A percentile compares a stretch with the other conserved stretches of the same genome.
phyloP scores from a whole-genome alignment of 2,329 filamentous ascomycete species.

The Seiridium cupressi region DNA sequence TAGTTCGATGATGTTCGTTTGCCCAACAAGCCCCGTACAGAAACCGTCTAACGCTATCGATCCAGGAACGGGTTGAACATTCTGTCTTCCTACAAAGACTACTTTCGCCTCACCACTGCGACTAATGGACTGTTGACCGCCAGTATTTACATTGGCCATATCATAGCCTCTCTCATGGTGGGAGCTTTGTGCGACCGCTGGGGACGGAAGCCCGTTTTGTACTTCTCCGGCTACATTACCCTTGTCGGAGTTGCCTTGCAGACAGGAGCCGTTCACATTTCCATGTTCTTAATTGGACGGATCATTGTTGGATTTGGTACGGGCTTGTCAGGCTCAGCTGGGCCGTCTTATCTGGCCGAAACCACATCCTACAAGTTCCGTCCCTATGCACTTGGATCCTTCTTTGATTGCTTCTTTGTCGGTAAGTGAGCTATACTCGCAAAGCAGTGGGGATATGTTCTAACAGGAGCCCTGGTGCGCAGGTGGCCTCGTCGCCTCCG shows the following conservation, averaged over 20 bases:
- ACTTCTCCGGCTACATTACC: background rate
- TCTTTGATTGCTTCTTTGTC: conserved; percentile 1
- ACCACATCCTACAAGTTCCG: conserved; percentile 21
- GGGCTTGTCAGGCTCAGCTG: conserved; percentile 12
- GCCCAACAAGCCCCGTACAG: too few relatives aligned
- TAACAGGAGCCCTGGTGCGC: background rate
- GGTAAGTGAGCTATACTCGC: background rate
- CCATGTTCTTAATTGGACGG: conserved; percentile 21
- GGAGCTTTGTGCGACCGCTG: background rate
- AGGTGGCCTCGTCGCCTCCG: background rate
- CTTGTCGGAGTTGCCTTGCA: background rate
- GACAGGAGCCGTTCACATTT: background rate
- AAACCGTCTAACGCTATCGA: too few relatives aligned
- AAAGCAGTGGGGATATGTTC: background rate
- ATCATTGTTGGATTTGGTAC: conserved; percentile 21
- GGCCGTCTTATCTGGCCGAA: conserved; percentile 24
- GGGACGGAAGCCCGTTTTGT: background rate
- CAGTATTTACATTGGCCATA: background rate
- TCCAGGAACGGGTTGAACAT: conserved; percentile 35
- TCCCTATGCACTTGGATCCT: conserved; percentile 18
- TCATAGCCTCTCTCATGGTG: background rate
- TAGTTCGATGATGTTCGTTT: conserved; percentile 28
- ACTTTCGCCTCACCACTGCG: conserved; percentile 27
- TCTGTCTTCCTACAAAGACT: conserved; percentile 29
- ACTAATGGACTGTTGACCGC: conserved; percentile 14